A percentile compares a stretch with the other conserved stretches of the same genome.
phyloP scores from a whole-genome alignment of 78 protist genomes.

The Cavenderia fasciculata region DNA sequence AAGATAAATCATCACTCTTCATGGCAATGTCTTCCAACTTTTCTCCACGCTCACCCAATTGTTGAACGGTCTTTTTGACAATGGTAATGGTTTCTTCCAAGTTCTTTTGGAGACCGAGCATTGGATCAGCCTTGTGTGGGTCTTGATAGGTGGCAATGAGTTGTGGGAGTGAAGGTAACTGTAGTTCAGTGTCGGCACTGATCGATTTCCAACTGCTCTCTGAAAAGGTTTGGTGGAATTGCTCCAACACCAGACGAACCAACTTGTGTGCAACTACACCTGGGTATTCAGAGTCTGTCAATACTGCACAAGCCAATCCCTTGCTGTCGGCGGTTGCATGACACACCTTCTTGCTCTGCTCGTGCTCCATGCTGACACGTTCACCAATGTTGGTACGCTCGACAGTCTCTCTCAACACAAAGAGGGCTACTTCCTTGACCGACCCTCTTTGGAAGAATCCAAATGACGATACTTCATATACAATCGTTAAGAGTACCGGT shows the following conservation, averaged over 20 bases:
- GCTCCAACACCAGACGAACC: constrained; percentile 12
- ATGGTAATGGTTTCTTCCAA: constrained; percentile 53
- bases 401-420: constrained; percentile 73
- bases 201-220: constrained; percentile 18
- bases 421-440: constrained; percentile 48
- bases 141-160: constrained; percentile 46
- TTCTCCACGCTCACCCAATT: constrained; percentile 70
- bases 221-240: constrained; percentile 8
- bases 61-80: constrained; percentile 67
- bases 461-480: constrained; percentile 68
- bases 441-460: constrained; percentile 72
- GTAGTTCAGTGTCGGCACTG: constrained; percentile 8
- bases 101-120: constrained; percentile 70
- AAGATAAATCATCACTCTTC: constrained; percentile 66
- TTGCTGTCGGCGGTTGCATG: constrained; percentile 30
- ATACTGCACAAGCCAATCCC: constrained; percentile 52
- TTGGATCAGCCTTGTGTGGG: constrained; percentile 76
- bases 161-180: constrained; percentile 31
- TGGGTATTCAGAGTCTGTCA: constrained; percentile 79
- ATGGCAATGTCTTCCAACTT: constrained; percentile 71
- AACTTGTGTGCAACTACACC: constrained; percentile 60
- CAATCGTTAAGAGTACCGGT: constrained; percentile 50
- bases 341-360: constrained; percentile 65
- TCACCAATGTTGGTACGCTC: constrained; percentile 53
- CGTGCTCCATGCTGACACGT: constrained; percentile 44